Evolutionary conservation across 2,329 filamentous ascomycete genomes (phyloP).

Genomic region (Lecanosticta acicola): DNA sequence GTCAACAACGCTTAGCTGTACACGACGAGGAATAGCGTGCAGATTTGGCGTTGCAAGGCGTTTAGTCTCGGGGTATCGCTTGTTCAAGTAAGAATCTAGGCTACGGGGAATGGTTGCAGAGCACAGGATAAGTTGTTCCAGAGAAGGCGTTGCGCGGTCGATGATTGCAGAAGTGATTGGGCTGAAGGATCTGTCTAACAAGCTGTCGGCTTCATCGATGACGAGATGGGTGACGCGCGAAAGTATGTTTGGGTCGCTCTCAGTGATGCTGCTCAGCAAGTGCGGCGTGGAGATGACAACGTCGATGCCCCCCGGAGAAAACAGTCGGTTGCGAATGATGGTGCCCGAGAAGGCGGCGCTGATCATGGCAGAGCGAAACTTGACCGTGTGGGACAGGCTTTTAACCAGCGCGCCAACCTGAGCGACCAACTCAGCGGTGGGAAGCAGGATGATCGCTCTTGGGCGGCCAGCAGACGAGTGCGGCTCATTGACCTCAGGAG

Average conservation of each 20-base stretch:
- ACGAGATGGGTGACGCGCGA: constrained; percentile 86
- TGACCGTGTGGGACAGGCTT: constrained; percentile 73
- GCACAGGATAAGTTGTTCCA: constrained; percentile 84
- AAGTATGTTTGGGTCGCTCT: constrained; percentile 84
- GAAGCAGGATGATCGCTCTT: constrained; percentile 77
- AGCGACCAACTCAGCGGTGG: constrained; percentile 83
- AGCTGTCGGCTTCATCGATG: constrained; percentile 91
- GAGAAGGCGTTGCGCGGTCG: constrained; percentile 70
- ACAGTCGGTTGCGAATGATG: constrained; percentile 79
- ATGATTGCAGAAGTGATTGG: constrained; percentile 77
- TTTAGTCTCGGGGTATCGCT: constrained; percentile 73
- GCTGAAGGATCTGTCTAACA: constrained; percentile 88
- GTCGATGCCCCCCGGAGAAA: constrained; percentile 75
- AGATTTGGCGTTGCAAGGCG: constrained; percentile 92
- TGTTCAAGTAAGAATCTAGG: constrained; percentile 76
- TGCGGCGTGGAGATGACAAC: constrained; percentile 84
- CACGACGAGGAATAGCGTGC: constrained; percentile 88
- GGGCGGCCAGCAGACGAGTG: constrained; percentile 73
- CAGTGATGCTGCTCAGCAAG: constrained; percentile 78
- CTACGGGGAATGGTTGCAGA: constrained; percentile 92
- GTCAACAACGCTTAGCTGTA: constrained; percentile 89
- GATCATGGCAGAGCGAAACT: constrained; percentile 78
- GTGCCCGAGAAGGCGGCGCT: constrained; percentile 70
- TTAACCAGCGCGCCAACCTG: constrained; percentile 82
- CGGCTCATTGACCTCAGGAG: constrained; percentile 53